Evolutionary conservation across 345 rosid species (phyloP).

Genomic region (Erodium maritimum): DNA sequence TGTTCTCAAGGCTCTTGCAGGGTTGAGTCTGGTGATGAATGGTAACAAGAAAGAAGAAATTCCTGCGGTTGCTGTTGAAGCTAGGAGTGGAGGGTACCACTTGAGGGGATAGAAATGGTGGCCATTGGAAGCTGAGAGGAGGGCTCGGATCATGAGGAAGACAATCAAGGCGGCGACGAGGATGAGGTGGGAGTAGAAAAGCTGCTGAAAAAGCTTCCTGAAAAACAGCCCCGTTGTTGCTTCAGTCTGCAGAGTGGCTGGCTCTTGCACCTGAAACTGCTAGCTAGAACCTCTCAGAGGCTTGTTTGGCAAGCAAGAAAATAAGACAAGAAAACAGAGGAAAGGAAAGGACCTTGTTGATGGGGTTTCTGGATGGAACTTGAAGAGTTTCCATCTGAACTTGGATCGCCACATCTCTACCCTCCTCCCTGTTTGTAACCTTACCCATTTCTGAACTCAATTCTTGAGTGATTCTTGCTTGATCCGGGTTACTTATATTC

Average conservation of each 20-base stretch:
- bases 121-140: constrained; percentile 22
- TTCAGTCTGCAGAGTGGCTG: constrained; percentile 13
- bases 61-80: constrained; percentile 44
- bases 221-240: constrained; percentile 27
- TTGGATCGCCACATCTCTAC: not conserved
- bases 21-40: constrained; percentile 29
- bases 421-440: not conserved
- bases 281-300: not conserved
- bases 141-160: constrained; percentile 48
- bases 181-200: constrained; percentile 51
- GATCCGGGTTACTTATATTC: too few species aligned
- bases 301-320: not conserved
- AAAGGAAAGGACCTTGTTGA: not conserved
- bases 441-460: not conserved
- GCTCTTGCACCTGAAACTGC: constrained; percentile 36
- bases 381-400: not conserved
- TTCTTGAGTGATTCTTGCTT: not conserved
- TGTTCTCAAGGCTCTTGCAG: constrained; percentile 38
- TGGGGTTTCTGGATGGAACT: not conserved
- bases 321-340: not conserved
- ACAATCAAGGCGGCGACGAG: constrained; percentile 37
- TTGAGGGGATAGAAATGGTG: constrained; percentile 52
- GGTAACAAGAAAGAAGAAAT: constrained; percentile 43
- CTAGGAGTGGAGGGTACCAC: constrained; percentile 68
- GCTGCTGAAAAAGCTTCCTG: constrained; percentile 37